Base-by-base conservation (phyloP, 225 moss, liverwort and hornwort species). In the Polytrichum formosum region DNA sequence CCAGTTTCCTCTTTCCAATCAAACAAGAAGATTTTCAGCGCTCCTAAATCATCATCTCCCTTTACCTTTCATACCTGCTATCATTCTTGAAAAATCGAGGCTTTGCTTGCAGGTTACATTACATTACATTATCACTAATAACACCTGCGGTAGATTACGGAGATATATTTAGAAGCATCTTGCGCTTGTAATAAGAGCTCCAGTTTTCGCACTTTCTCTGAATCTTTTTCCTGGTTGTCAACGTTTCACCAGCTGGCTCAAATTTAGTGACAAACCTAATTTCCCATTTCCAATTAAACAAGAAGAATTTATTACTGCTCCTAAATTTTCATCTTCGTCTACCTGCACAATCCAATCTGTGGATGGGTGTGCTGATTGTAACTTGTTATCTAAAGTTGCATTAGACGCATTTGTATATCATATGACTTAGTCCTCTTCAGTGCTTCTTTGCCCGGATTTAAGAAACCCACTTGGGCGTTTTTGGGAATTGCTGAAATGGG, bases 31-130 rank as follows among this genome's bases (percentile, higher is more conserved):
- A 22, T 53, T 35, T 54, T 23, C 27, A 26, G 26, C 7, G 71
- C 65, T 23, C 5, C 70, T 64, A 22, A 28, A 65, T 5, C 20
- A 17, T 13, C 33, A 58, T 69, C 22, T 58, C 35, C 55, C 10
- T 37, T 37, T 37, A 13, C 13, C 0, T 37, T 37, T 87, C 30
- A 87, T 87, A 56, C 87, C 81, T n/a, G 77, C 83, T 33, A 81
- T 72, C 31, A 81, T 87, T 69, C 81, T 87, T 64, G 78, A 83
- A 70, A 79, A 33, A 76, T 83, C 29, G 81, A 87, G 74, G 67
- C 70, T n/a, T 26, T 74, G 61, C 63, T 65, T 85, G 62, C 78
- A 85, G 85, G 81, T 1, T 10, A 55, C 18, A 28, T 70, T 35
- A 62, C 69, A 67, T 30, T 30, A 23, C 23, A 23, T 23, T 5